A percentile compares a stretch with the other conserved stretches of the same genome.
These are phyloP conservation scores for Pythium sp. DNA, from an alignment of 352 stramenopile species.

Conservation along the genomic window DNA sequence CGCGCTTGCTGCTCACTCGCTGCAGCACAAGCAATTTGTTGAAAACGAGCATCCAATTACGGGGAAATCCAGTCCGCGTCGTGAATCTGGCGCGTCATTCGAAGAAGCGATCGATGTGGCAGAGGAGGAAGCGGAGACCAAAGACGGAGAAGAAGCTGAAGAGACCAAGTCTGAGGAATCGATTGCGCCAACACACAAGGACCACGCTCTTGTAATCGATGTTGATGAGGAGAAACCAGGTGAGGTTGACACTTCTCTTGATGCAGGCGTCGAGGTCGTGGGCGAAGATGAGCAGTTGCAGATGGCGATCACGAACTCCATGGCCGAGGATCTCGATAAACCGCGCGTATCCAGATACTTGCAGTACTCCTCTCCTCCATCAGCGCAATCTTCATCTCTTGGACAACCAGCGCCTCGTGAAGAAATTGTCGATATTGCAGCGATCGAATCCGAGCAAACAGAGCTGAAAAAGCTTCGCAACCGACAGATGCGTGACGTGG, in stretches of 20 bases:
- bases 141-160: neutral
- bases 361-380: conserved; percentile 31
- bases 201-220: neutral
- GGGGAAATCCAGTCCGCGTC: neutral
- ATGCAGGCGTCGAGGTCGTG: neutral
- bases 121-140: conserved; percentile 16
- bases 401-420: neutral
- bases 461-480: conserved; percentile 79
- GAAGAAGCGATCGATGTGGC: conserved; percentile 11
- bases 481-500: conserved; percentile 87
- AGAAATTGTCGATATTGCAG: conserved; percentile 28
- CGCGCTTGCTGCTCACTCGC: conserved; percentile 62
- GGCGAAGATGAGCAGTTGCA: conserved; percentile 31
- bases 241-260: neutral
- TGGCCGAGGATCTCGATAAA: conserved; percentile 26
- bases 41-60: conserved; percentile 11
- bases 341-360: conserved; percentile 36
- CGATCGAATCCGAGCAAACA: conserved; percentile 52
- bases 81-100: neutral
- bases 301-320: conserved; percentile 31
- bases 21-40: conserved; percentile 30
- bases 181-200: neutral
- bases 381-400: conserved; percentile 6
- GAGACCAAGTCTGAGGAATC: conserved; percentile 1
- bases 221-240: neutral